A percentile compares a stretch with the other conserved stretches of the same genome.
phyloP scores from a whole-genome alignment of 352 stramenopile genomes.

The Aphanomyces euteiches region DNA sequence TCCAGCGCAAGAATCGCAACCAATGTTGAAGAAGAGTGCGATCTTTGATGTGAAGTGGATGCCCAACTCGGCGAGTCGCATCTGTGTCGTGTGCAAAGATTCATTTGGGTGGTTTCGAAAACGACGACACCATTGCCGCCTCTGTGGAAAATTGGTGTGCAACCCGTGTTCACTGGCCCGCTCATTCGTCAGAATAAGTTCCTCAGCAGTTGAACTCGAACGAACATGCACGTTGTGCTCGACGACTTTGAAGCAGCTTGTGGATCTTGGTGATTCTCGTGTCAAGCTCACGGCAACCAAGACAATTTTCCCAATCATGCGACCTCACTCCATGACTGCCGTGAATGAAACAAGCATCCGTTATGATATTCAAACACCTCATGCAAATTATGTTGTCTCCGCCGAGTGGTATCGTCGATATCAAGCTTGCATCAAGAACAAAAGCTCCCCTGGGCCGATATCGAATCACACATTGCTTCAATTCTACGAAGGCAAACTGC shows the following conservation, averaged over 20 bases:
- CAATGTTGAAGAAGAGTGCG: not conserved
- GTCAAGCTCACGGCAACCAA: constrained; percentile 14
- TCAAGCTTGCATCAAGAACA: not conserved
- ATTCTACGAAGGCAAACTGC: constrained; percentile 23
- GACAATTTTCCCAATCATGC: not conserved
- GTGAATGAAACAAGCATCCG: not conserved
- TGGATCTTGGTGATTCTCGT: constrained; percentile 9
- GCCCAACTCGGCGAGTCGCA: constrained; percentile 11
- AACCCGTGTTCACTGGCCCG: constrained; percentile 6
- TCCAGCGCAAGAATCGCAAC: too few relatives aligned
- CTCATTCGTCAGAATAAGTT: not conserved
- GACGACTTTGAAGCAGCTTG: not conserved
- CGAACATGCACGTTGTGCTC: constrained; percentile 17
- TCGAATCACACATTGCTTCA: constrained; percentile 25
- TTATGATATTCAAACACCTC: not conserved
- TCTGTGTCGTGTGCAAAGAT: constrained; percentile 24
- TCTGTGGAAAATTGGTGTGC: constrained; percentile 26
- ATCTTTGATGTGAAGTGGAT: constrained; percentile 26
- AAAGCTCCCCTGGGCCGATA: not conserved
- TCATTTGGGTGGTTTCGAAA: constrained; percentile 14
- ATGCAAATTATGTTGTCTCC: constrained; percentile 3
- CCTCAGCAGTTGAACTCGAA: not conserved
- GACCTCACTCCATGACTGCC: not conserved
- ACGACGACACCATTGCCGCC: constrained; percentile 26
- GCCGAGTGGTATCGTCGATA: constrained; percentile 6